Base-by-base conservation (phyloP, 2,329 filamentous ascomycete genomes). In the Ophiostoma novo-ulmi region DNA sequence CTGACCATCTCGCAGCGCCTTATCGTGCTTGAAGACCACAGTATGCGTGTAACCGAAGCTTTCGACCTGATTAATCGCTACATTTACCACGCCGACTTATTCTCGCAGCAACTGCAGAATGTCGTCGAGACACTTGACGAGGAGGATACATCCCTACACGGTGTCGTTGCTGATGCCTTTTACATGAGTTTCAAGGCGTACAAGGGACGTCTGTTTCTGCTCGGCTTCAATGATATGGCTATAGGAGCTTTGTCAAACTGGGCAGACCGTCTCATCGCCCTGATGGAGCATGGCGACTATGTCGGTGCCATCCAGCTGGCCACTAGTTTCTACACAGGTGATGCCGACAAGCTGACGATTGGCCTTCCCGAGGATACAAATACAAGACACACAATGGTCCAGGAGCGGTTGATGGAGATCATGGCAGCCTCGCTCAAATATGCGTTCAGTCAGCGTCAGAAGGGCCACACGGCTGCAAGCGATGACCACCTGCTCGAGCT, bases 211-310 rank as follows among this genome's bases (percentile, higher is more conserved):
- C 84, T 97, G 48, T 99, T 99, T 77, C 82, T 98, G 4, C 84
- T 99, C 10, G 94, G 95, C n/a, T 94, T 94, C 81, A 95, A 94
- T 77, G 94, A 98, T 77, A 83, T 97, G 58, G 92, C 93, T 0
- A 92, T 98, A 67, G 95, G 95, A 1, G 91, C 91, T 5, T 81
- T 99, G 44, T 98, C 95, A 0, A 99, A 99, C 75, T 99, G 95
- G 95, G 94, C 95, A 2, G 95, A 99, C 79, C 86, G 95, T 58
- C 83, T 99, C 22, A 89, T 97, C 74, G 94, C 94, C 0, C 84
- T 98, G 75, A 97, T 99, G 92, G 94, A 98, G 78, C 88, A 93
- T 71, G 95, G 95, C n/a, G 93, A 98, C 79, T 97, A 97, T 77
- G 91, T 99, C 74, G 91, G 89, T 14, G 94, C 95, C 1, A 97